Evolutionary conservation across 164 flowering plant species (phyloP), one percentile per base, ranked within the genome.

Genomic region (Warburgia ugandensis): DNA sequence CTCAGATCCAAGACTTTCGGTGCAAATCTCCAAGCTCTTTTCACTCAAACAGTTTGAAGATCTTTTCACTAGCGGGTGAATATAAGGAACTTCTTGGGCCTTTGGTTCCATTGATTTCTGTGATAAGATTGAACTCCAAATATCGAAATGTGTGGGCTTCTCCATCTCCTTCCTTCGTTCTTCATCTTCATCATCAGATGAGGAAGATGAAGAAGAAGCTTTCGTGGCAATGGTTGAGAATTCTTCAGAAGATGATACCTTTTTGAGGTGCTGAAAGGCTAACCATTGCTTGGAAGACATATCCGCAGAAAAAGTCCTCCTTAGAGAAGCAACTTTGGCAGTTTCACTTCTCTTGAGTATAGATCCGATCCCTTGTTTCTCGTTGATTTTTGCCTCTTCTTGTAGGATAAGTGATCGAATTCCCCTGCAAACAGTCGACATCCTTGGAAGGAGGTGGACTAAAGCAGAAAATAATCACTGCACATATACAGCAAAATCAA

Each of bases 1-100:
- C 62, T 89, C 97, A 4, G 97, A 89, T 29, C 97, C 97, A 17
- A 89, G 90, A 42, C 83, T 78, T 65, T 89, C 97, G 0, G 97
- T 89, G 73, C 97, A 90, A 10, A 86, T 68, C 58, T 90, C 74
- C 3, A 90, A 83, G 41, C 97, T 90, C 62, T 72, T 76, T 45
- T 65, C 71, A 33, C 71, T 80, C 42, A 89, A 54, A 28, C 74
- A 67, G 59, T 79, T 81, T 1, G 67, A 36, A 2, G 78, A 59
- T 52, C 67, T 61, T 45, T 76, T 81, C 37, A 66, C 69, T 11
- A 79, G 80, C 10, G 94, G 97, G 33, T 81, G 94, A 29, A 85
- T 41, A 43, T 84, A 80, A 20, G 89, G 80, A 11, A 38, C 25
- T 4, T 47, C 32, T 9, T 58, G 43, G 11, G 36, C 22, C 33